Evolutionary conservation across 2,329 filamentous ascomycete genomes (phyloP).

Genomic region (Colletotrichum destructivum): DNA sequence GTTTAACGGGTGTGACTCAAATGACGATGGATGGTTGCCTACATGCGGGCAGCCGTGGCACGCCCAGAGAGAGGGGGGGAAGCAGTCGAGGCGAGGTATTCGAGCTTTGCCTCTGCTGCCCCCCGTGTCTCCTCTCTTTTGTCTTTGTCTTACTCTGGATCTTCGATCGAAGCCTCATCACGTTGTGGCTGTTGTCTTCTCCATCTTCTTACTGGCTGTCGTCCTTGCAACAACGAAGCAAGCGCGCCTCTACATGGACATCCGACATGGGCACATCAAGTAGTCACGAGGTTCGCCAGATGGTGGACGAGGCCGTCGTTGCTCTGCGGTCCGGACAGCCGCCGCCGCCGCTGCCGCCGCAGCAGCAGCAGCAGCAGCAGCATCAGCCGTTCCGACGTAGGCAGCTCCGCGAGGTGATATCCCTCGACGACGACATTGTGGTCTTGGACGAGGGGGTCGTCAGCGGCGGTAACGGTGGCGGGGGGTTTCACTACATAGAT

Average conservation of each 20-base stretch:
- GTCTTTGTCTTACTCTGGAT: not conserved
- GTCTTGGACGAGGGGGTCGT: not conserved
- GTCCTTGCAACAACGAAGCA: not conserved
- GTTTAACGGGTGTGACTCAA: slow-evolving; percentile 13
- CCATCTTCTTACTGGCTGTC: not conserved
- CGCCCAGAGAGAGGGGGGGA: not conserved
- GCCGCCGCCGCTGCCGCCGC: no score
- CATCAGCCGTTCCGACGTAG: not conserved
- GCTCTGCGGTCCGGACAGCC: slow-evolving; percentile 14
- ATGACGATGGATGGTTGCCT: slow-evolving; percentile 8
- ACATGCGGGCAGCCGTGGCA: slow-evolving; percentile 20
- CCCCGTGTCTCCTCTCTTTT: not conserved
- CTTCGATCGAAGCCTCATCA: not conserved
- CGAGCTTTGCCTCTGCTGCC: no score
- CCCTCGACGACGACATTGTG: not conserved
- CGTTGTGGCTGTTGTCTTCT: no score
- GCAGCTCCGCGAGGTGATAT: not conserved
- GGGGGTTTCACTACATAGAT: not conserved
- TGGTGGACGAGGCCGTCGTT: slow-evolving; percentile 22
- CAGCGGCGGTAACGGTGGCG: not conserved
- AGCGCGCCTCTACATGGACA: not conserved
- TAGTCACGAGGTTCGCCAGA: slow-evolving; percentile 26
- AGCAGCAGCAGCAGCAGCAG: not conserved
- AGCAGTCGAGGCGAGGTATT: not conserved
- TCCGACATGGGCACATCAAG: slow-evolving; percentile 23